Base-by-base conservation (phyloP, 2,329 filamentous ascomycete genomes). In the Byssoonygena ceratinophila region DNA sequence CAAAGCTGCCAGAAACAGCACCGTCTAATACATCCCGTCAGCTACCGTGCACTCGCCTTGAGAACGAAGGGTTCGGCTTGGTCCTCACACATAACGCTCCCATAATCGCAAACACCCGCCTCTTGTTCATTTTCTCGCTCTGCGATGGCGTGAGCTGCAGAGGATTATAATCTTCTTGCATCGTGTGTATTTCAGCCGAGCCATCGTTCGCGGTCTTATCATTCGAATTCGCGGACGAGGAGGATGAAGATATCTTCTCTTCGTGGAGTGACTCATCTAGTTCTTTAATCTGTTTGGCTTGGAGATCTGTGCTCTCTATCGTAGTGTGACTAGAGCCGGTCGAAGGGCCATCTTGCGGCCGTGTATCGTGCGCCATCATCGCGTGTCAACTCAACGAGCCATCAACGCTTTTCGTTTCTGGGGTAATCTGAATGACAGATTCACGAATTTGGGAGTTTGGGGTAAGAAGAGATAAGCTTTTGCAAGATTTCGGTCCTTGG, bases 1-100 rank as follows among this genome's bases (percentile, higher is more conserved):
- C 29, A 83, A 64, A 32, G 79, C 79, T 4, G 78, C 78, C 16
- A 83, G 72, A 52, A 82, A 79, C n/a, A 82, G 68, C 3, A 77
- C 77, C 64, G 80, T 72, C 71, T 74, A 58, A 16, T 37, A 23
- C n/a, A 23, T 41, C 11, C 11, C 18, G 14, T 53, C 20, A 53
- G 40, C 40, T 20, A 39, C 23, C 16, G 16, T 11, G 20, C 31
- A 20, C 29, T 32, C 23, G 20, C 20, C 9, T 20, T 36, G 40
- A 12, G 34, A 32, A 37, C n/a, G 18, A 37, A 9, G 14, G 34
- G 4, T 18, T 20, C 4, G 20, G 7, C 29, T 50, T 5, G 25
- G n/a, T 40, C 20, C 57, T 58, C 52, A 58, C 57, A 54, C 57
- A 58, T 37, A 58, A 36, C 9, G 57, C 57, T 25, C 47, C 45